Base-by-base conservation (phyloP, 331 rosid species). In the Rhamnella rubrinervis region DNA sequence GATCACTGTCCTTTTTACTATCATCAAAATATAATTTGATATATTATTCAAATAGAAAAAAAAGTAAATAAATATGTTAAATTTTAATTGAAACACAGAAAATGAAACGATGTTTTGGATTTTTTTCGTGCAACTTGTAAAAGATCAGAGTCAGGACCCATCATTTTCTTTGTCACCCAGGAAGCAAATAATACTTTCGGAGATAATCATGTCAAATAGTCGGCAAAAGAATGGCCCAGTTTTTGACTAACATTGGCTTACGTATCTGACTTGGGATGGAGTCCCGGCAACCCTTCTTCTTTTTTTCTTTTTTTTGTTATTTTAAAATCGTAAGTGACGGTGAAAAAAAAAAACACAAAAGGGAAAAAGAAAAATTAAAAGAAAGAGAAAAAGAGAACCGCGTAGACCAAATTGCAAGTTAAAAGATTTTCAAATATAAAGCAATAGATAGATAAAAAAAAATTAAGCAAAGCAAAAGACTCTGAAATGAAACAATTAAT, bases 231-330 rank as follows among this genome's bases (percentile, higher is more conserved):
- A 9, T 16, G 49, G 61, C 35, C 71, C 59, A 59, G 50, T 8
- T 26, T 65, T 46, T 26, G 58, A 52, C 49, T 18, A 38, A 25
- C 9, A 25, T 9, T 28, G 19, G 49, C 37, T 19, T 61, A 0
- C 38, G 65, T 61, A n/a, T 61, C 5, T 50, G 52, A 41, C 23
- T 41, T 8, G 9, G 67, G 55, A 63, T 63, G 67, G 55, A 41
- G 41, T 63, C 37, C 31, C 44, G 21, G 21, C 4, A 1, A 19
- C 6, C 66, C 39, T 61, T 61, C n/a, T 17, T 61, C n/a, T n/a
- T n/a, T n/a, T n/a, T n/a, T 23, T 23, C 1, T 23, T 61, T 44
- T 6, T 44, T 20, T 23, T 5, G 26, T 28, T 21, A 13, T 37
- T 46, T 21, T 15, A 16, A 65, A 44, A 46, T 55, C 21, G 47